Percentiles rank a stretch among this genome's conserved stretches.
phyloP scores from a whole-genome alignment of 2,329 filamentous ascomycete species.

The Microdochium nivale region DNA sequence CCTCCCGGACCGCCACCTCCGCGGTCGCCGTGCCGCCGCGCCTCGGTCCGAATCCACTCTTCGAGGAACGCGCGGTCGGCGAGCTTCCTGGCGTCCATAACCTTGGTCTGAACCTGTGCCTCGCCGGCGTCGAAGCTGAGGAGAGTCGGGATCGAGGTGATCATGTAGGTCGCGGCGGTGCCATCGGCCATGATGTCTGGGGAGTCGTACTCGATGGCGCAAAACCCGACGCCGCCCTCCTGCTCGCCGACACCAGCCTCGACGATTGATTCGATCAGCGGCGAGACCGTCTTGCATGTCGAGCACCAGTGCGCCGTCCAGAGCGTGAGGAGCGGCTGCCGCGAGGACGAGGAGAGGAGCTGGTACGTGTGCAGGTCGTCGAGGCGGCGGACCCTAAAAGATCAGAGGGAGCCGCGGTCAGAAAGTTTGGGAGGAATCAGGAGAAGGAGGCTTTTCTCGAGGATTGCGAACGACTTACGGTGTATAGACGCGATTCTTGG shows the following conservation, averaged over 20 bases:
- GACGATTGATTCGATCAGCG: constrained; percentile 39
- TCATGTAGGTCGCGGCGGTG: constrained; percentile 47
- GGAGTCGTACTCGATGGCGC: constrained; percentile 46
- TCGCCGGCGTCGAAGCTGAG: constrained; percentile 49
- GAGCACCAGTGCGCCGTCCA: constrained; percentile 53
- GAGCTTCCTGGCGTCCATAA: constrained; percentile 39
- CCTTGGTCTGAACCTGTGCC: constrained; percentile 37
- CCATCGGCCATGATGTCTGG: constrained; percentile 43
- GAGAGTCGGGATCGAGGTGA: constrained; percentile 48
- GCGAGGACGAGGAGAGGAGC: constrained; percentile 43
- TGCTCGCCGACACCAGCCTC: constrained; percentile 42
- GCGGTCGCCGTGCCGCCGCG: constrained; percentile 33
- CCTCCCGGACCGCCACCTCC: constrained; percentile 32
- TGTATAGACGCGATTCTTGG: background rate
- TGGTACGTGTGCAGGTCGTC: constrained; percentile 47
- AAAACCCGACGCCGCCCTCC: constrained; percentile 46
- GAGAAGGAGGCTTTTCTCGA: background rate
- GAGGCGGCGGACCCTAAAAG: constrained; percentile 40
- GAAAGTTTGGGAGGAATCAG: background rate
- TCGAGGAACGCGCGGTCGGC: constrained; percentile 39
- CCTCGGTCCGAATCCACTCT: constrained; percentile 45
- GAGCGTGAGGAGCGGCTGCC: constrained; percentile 47
- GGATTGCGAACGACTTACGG: background rate
- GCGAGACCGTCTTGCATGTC: constrained; percentile 41
- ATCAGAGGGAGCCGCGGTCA: too few relatives aligned